Conservation (phyloP, 176 grass and related monocot genomes). For the Zea luxurians region DNA sequence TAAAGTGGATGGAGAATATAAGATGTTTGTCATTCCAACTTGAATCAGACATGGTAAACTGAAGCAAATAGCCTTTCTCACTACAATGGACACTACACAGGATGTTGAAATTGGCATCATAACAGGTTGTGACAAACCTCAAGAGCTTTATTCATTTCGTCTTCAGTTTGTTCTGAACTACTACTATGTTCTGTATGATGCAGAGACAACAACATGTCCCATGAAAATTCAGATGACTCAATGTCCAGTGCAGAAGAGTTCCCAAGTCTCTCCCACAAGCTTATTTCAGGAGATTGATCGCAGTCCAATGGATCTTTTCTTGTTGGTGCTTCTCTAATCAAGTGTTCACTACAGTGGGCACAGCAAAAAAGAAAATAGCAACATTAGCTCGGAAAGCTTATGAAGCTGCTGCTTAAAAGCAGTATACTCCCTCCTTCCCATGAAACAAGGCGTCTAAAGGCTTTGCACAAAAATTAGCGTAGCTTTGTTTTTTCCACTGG, state of each 20-base stretch:
- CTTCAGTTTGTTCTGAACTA: conserved; percentile 76
- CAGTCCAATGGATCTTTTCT: conserved; percentile 31
- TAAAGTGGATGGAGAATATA: not conserved
- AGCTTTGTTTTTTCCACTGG: too few relatives aligned
- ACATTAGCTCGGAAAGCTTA: conserved; percentile 28
- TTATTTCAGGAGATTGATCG: conserved; percentile 64
- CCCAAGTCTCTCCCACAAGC: conserved; percentile 90
- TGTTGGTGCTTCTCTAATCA: conserved; percentile 33
- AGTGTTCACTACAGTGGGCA: conserved; percentile 38
- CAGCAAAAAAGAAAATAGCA: conserved; percentile 37
- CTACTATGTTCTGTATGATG: conserved; percentile 90
- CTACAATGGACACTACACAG: conserved; percentile 5
- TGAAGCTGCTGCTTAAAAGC: not conserved
- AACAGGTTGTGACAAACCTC: conserved; percentile 61
- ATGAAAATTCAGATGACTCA: conserved; percentile 74
- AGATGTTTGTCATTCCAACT: not conserved
- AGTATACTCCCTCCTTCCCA: not conserved
- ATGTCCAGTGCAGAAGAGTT: conserved; percentile 63
- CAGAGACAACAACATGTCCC: conserved; percentile 74
- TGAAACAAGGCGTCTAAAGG: too few relatives aligned
- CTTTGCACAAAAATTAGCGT: too few relatives aligned
- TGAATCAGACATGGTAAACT: conserved; percentile 1
- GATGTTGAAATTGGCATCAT: conserved; percentile 27
- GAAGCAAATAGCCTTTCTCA: conserved; percentile 14
- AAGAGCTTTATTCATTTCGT: conserved; percentile 78